Evolutionary conservation across 208 protist species (phyloP).

Genomic region (Leishmania guyanensis): DNA sequence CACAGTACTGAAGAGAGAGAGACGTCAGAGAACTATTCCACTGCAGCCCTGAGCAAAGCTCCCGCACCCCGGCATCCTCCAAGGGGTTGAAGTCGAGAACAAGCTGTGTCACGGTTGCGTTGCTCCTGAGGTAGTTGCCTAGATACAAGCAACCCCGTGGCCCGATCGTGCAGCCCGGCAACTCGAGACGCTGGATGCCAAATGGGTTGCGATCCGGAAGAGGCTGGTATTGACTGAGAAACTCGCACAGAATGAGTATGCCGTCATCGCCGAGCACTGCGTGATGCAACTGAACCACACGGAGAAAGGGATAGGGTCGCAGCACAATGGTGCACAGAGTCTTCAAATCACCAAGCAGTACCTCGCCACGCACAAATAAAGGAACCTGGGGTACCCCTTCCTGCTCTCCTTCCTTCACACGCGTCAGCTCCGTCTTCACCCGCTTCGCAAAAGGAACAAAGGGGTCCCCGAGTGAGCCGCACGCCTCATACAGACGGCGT

Average conservation of each 20-base stretch:
- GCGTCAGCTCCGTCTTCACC: conserved; percentile 60
- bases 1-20: conserved; percentile 86
- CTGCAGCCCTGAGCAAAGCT: conserved; percentile 66
- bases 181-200: conserved; percentile 79
- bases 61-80: conserved; percentile 63
- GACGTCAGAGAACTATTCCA: conserved; percentile 80
- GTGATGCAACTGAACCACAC: conserved; percentile 74
- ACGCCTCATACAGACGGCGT: conserved; percentile 61
- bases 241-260: conserved; percentile 75
- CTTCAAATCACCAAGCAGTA: conserved; percentile 54
- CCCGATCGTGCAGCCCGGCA: conserved; percentile 75
- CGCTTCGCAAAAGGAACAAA: conserved; percentile 74
- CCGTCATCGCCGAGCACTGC: conserved; percentile 78
- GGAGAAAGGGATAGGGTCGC: conserved; percentile 73
- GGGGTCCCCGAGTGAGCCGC: conserved; percentile 47
- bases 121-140: conserved; percentile 63
- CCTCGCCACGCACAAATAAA: conserved; percentile 62
- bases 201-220: conserved; percentile 77
- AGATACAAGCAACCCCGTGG: conserved; percentile 70
- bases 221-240: conserved; percentile 76
- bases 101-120: conserved; percentile 66
- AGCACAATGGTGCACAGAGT: conserved; percentile 62
- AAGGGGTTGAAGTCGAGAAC: conserved; percentile 84
- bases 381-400: conserved; percentile 70
- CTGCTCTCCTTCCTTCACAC: conserved; percentile 85